These are phyloP conservation scores for Alternaria incomplexa DNA, from an alignment of 2,329 filamentous ascomycete species.

Conservation along the genomic window DNA sequence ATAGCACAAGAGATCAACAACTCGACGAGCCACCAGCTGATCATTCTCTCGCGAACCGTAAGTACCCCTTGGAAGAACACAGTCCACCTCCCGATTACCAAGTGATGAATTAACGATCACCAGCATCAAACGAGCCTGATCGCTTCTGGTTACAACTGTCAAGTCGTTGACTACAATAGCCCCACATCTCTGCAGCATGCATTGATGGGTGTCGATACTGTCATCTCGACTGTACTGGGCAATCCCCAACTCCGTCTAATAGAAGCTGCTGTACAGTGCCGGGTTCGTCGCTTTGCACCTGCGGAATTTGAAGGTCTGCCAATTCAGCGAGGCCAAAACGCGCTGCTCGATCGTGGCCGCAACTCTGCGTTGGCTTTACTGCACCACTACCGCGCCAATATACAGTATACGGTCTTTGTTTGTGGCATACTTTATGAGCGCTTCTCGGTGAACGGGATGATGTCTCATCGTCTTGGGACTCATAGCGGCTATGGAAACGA, in stretches of 20 bases:
- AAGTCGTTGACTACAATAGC: slow-evolving; percentile 71
- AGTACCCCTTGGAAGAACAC: slow-evolving; percentile 28
- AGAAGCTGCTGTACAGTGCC: slow-evolving; percentile 69
- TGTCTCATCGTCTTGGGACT: slow-evolving; percentile 63
- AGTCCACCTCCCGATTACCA: neutral
- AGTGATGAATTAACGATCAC: slow-evolving; percentile 12
- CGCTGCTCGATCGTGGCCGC: slow-evolving; percentile 68
- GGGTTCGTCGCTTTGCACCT: slow-evolving; percentile 73
- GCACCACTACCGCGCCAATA: slow-evolving; percentile 61
- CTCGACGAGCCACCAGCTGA: slow-evolving; percentile 69
- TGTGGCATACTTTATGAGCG: slow-evolving; percentile 80
- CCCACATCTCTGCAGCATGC: slow-evolving; percentile 65
- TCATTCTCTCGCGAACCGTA: slow-evolving; percentile 73
- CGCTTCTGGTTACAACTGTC: slow-evolving; percentile 67
- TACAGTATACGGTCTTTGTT: slow-evolving; percentile 73
- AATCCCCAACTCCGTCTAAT: slow-evolving; percentile 72
- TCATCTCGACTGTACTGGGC: slow-evolving; percentile 76
- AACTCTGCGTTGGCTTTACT: slow-evolving; percentile 64
- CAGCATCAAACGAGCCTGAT: slow-evolving; percentile 63
- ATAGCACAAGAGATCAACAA: slow-evolving; percentile 65
- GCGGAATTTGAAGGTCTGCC: slow-evolving; percentile 76
- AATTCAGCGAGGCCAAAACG: slow-evolving; percentile 59
- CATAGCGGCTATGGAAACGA: slow-evolving; percentile 62
- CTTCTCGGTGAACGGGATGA: slow-evolving; percentile 72
- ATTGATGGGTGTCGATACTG: slow-evolving; percentile 73